These are phyloP conservation scores for Stipa capillata DNA, from an alignment of 176 grass and related monocot species.

Conservation along the genomic window DNA sequence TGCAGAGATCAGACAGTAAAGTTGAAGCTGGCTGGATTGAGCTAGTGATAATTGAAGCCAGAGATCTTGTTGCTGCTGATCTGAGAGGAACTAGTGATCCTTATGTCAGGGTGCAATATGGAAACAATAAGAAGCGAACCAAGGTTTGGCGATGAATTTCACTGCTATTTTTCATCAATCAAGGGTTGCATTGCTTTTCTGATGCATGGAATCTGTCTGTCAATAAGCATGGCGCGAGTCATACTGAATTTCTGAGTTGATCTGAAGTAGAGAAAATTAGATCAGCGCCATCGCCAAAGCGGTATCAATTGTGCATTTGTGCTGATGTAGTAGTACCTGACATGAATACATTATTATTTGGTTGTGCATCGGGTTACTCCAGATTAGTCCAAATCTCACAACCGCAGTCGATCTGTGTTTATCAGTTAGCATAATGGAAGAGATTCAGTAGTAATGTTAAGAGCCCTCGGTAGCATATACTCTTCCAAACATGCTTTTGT, in stretches of 20 bases:
- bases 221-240: neutral
- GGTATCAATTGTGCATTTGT: neutral
- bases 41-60: conserved; percentile 77
- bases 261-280: neutral
- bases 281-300: neutral
- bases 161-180: neutral
- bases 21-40: conserved; percentile 61
- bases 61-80: conserved; percentile 92
- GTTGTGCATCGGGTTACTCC: neutral
- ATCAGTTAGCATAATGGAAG: neutral
- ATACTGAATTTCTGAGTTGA: neutral
- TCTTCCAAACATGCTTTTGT: neutral
- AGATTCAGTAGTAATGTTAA: neutral
- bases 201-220: neutral
- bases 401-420: neutral
- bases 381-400: conserved; percentile 1
- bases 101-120: conserved; percentile 83
- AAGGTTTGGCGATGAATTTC: conserved; percentile 39
- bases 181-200: neutral
- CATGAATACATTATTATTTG: neutral
- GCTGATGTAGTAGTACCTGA: neutral
- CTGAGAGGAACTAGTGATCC: conserved; percentile 96
- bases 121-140: conserved; percentile 82
- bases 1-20: conserved; percentile 51
- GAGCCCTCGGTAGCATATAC: neutral